These are phyloP conservation scores for Hyaloscypha variabilis DNA, from an alignment of 495 filamentous ascomycete genomes.

Conservation along the genomic window DNA sequence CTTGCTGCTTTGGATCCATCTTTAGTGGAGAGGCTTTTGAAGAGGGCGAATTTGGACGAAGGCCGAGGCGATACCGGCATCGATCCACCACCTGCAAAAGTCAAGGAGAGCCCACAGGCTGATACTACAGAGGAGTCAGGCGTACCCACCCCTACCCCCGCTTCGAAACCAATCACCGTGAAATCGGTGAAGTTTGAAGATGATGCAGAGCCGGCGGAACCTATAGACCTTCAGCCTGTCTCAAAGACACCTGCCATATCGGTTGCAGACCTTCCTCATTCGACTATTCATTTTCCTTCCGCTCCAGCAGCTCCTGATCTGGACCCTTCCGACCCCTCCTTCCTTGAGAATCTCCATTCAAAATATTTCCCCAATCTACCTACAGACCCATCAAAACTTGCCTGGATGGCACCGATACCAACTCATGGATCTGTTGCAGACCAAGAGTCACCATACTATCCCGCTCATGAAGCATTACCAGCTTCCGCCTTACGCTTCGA, in stretches of 20 bases:
- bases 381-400: conserved; percentile 79
- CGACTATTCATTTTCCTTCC: conserved; percentile 63
- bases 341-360: conserved; percentile 78
- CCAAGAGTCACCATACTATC: conserved; percentile 77
- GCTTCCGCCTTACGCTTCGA: conserved; percentile 85
- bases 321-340: conserved; percentile 79
- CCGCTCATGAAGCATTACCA: conserved; percentile 67
- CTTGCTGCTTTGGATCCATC: conserved; percentile 67
- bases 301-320: conserved; percentile 64
- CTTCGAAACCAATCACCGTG: conserved; percentile 27
- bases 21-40: conserved; percentile 75
- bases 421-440: conserved; percentile 58
- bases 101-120: conserved; percentile 10
- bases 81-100: conserved; percentile 14
- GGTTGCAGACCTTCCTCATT: conserved; percentile 23
- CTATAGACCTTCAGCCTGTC: conserved; percentile 20
- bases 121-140: conserved; percentile 24
- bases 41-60: conserved; percentile 78
- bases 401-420: conserved; percentile 82
- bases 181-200: conserved; percentile 33
- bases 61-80: conserved; percentile 28
- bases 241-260: background rate
- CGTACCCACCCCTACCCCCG: conserved; percentile 30
- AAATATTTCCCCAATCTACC: conserved; percentile 92
- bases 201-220: conserved; percentile 28